Base-by-base conservation (phyloP, 192 early-diverging fungal species). In the Backusella liffmaniae region DNA sequence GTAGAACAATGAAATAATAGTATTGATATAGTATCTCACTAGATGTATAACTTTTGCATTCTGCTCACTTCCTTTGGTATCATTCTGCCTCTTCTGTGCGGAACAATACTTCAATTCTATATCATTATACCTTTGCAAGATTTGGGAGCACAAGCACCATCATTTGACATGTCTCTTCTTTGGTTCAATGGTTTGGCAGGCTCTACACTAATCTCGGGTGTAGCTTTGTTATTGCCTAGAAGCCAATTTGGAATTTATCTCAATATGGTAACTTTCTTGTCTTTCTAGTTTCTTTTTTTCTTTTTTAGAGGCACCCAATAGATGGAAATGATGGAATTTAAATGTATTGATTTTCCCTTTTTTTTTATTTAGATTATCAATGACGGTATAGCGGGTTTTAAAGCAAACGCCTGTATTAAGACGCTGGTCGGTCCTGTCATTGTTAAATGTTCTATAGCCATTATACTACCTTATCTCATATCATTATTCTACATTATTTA, bases 401-500 rank as follows among this genome's bases (percentile, higher is more conserved):
- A 62, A 62, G 56, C 18, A 62, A 62, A 62, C 26, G 10, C 21
- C 56, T 62, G 56, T 12, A 62, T 62, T 29, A 62, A 62, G 26
- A 29, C 56, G 26, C 56, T 62, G 21, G 56, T 62, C 56, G 21
- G 26, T 62, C 56, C 56, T 26, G 10, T 62, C 56, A 26, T 62
- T 26, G 56, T 29, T 62, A 26, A 62, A 62, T 62, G 56, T 62
- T 62, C 23, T 10, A 62, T 62, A 29, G 56, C 56, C 56, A 26
- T 62, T 62, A 9, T 62, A 10, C 26, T 62, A 62, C 56, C 56
- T 29, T 29, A 62, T 29, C 56, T 62, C 21, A 62, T 29, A 12
- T 62, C 56, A 62, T 62, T 62, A 26, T 62, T 62, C 23, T 62
- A 62, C 26, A 62, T 62, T 62, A 62, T 62, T 62, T 62, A 62